phyloP scores from a whole-genome alignment of 257 asterid species.

The Solanum neorickii region DNA sequence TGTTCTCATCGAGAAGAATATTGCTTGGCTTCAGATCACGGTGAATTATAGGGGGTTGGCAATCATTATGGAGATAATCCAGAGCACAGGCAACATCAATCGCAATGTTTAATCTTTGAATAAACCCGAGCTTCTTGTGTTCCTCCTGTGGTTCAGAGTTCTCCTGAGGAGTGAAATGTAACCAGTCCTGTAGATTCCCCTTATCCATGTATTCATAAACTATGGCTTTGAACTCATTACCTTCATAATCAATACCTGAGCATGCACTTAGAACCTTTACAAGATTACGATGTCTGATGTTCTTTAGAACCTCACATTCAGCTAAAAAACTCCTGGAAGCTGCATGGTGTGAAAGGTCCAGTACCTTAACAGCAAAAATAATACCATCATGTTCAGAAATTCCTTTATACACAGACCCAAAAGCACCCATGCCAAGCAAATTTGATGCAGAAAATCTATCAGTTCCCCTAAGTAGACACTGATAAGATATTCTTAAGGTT shows the following conservation, averaged over 20 bases:
- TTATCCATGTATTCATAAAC: conserved; percentile 18
- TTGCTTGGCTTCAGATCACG: conserved; percentile 30
- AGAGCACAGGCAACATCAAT: conserved; percentile 13
- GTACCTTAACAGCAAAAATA: conserved; percentile 8
- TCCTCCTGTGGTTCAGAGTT: neutral
- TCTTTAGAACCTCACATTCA: conserved; percentile 16
- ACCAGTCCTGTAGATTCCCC: conserved; percentile 10
- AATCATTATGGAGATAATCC: conserved; percentile 20
- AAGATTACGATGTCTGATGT: conserved; percentile 15
- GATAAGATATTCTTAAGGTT: conserved; percentile 8
- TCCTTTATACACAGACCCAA: conserved; percentile 16
- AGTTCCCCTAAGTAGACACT: conserved; percentile 7
- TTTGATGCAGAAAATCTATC: conserved; percentile 1
- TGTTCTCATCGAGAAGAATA: conserved; percentile 9
- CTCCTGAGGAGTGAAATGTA: neutral
- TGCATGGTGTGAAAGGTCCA: conserved; percentile 6
- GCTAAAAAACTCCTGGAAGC: conserved; percentile 17
- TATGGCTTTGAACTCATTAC: conserved; percentile 15
- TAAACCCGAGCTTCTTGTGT: neutral
- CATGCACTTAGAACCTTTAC: conserved; percentile 10
- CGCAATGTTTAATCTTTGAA: conserved; percentile 11
- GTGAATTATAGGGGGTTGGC: conserved; percentile 11
- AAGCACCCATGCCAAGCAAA: conserved; percentile 9
- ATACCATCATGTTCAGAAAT: neutral
- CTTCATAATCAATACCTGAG: conserved; percentile 6